These are phyloP conservation scores for Sporisorium graminicola DNA, from an alignment of 1,284 basidiomycete genomes.

Conservation along the genomic window DNA sequence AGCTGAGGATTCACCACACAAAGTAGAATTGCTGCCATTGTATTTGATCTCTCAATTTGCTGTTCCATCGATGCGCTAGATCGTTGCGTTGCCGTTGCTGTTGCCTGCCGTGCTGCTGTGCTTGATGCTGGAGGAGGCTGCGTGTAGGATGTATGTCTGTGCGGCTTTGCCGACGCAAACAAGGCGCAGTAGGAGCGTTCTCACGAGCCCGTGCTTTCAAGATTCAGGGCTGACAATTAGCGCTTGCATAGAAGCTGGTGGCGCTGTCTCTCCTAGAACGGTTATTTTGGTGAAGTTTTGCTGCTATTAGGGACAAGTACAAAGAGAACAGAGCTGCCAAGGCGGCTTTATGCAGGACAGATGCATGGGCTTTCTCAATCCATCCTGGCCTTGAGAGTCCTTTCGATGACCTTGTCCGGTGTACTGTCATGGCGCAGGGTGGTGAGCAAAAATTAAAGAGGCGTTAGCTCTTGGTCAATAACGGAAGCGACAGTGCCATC, in stretches of 20 bases:
- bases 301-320: constrained; percentile 39
- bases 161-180: background rate
- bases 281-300: background rate
- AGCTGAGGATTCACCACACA: constrained; percentile 87
- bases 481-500: background rate
- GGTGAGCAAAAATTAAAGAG: background rate
- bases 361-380: constrained; percentile 79
- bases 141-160: background rate
- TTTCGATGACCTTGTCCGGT: constrained; percentile 68
- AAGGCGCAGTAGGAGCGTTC: background rate
- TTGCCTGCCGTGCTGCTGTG: background rate
- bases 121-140: too few relatives aligned
- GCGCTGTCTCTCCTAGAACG: background rate
- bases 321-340: constrained; percentile 13
- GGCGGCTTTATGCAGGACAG: background rate
- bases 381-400: constrained; percentile 69
- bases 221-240: background rate
- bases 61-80: constrained; percentile 12
- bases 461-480: background rate
- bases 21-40: constrained; percentile 79
- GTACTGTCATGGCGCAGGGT: constrained; percentile 41
- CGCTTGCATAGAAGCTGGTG: background rate
- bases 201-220: background rate
- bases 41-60: background rate
- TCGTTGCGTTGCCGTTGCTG: constrained; percentile 12